Percentiles rank a stretch among this genome's conserved stretches.
phyloP scores from a whole-genome alignment of 495 filamentous ascomycete genomes.

The Trichocladium uniseriatum region DNA sequence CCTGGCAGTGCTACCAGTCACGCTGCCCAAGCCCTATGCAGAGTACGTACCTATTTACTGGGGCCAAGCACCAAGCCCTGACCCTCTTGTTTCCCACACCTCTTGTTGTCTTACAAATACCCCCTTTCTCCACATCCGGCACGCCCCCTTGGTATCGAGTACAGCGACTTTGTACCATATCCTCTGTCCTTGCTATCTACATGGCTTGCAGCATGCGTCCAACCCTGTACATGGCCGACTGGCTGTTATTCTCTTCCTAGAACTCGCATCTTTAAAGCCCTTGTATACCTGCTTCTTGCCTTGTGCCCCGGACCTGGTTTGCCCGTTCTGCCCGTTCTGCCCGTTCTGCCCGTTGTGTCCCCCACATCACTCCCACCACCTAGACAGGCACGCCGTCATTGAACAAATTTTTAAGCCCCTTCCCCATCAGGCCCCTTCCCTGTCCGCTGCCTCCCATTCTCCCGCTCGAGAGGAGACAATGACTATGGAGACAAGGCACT shows the following conservation, averaged over 20 bases:
- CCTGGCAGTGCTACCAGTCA: constrained; percentile 18
- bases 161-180: neutral
- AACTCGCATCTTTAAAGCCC: constrained; percentile 11
- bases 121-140: constrained; percentile 10
- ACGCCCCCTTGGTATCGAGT: too few species aligned
- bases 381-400: constrained; percentile 20
- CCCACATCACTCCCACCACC: constrained; percentile 19
- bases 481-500: constrained; percentile 33
- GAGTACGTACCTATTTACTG: too few species aligned
- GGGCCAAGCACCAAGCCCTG: constrained; percentile 18
- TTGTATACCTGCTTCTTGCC: constrained; percentile 8
- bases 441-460: constrained; percentile 23
- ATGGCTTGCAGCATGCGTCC: constrained; percentile 16
- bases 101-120: constrained; percentile 14
- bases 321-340: constrained; percentile 8
- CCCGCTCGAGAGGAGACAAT: constrained; percentile 27
- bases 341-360: constrained; percentile 11
- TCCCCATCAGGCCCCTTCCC: constrained; percentile 28
- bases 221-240: constrained; percentile 16
- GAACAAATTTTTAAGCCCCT: constrained; percentile 9
- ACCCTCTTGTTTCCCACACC: constrained; percentile 9
- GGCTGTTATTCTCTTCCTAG: neutral
- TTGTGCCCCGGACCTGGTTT: constrained; percentile 15
- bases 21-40: constrained; percentile 16
- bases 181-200: constrained; percentile 9